These are phyloP conservation scores for Cladophialophora carrionii DNA, from an alignment of 2,329 filamentous ascomycete genomes.

Conservation along the genomic window DNA sequence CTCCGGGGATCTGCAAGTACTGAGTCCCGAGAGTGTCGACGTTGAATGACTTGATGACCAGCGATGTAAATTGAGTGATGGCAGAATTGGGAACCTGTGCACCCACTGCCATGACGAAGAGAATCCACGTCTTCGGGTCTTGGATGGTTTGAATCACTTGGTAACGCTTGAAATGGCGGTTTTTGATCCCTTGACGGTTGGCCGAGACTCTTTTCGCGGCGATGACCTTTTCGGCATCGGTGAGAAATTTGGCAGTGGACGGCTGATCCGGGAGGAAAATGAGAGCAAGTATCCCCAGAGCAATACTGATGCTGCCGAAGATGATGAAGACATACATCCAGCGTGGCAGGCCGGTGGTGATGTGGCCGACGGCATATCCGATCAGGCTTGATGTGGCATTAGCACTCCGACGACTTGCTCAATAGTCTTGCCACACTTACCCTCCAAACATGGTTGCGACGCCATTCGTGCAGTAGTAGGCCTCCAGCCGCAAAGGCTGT, in stretches of 20 bases:
- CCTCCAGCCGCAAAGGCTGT: conserved; percentile 29
- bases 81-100: conserved; percentile 62
- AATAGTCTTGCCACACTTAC: conserved; percentile 45
- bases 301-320: conserved; percentile 30
- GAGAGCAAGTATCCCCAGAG: conserved; percentile 22
- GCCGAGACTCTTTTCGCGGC: conserved; percentile 57
- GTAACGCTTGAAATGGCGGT: conserved; percentile 53
- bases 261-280: conserved; percentile 30
- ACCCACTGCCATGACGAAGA: conserved; percentile 58
- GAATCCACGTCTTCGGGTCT: conserved; percentile 64
- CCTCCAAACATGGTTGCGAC: conserved; percentile 66
- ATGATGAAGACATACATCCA: conserved; percentile 39
- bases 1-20: conserved; percentile 64
- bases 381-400: conserved; percentile 23
- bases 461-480: conserved; percentile 53
- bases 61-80: conserved; percentile 55
- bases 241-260: conserved; percentile 40
- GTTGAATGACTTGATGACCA: conserved; percentile 54
- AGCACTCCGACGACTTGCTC: conserved; percentile 41
- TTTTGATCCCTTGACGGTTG: conserved; percentile 60
- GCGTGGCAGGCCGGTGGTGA: conserved; percentile 28
- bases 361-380: conserved; percentile 33
- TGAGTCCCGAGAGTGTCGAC: conserved; percentile 57
- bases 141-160: conserved; percentile 53
- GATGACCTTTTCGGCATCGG: conserved; percentile 49